phyloP scores from a whole-genome alignment of 225 moss, liverwort and hornwort genomes.

The Sphagnum tenellum region DNA sequence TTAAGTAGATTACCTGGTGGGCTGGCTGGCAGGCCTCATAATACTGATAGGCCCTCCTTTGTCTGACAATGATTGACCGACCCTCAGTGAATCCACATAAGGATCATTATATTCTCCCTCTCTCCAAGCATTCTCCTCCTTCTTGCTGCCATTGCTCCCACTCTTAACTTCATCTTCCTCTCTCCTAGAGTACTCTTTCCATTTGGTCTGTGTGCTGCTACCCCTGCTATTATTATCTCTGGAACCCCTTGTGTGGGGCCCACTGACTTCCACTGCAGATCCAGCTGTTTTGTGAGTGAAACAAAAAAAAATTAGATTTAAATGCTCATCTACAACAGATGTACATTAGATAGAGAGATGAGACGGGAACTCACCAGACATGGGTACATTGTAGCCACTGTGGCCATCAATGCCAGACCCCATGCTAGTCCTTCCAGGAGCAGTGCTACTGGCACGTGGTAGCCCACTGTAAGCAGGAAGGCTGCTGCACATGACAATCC shows the following conservation, averaged over 20 bases:
- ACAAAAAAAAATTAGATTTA: no score
- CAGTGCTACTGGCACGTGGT: constrained; percentile 18
- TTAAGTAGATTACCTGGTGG: no score
- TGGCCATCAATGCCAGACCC: constrained; percentile 32
- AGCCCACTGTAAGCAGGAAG: constrained; percentile 36
- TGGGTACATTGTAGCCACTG: no score
- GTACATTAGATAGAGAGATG: no score
- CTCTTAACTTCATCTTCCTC: constrained; percentile 46
- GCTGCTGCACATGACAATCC: constrained; percentile 9
- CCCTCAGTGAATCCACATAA: constrained; percentile 20
- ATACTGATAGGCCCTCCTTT: constrained; percentile 47
- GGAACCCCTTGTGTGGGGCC: constrained; percentile 22
- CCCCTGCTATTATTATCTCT: constrained; percentile 26
- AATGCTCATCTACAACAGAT: no score
- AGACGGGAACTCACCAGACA: constrained; percentile 21
- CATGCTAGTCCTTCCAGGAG: constrained; percentile 30
- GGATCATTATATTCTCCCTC: constrained; percentile 43
- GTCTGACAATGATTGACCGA: constrained; percentile 8
- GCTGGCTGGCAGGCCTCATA: constrained; percentile 7
- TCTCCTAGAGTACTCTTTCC: constrained; percentile 46
- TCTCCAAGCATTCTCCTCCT: constrained; percentile 41
- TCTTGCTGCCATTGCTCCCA: constrained; percentile 22
- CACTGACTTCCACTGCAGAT: constrained; percentile 25
- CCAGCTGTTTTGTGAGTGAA: constrained; percentile 15
- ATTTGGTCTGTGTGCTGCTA: constrained; percentile 15